These are phyloP conservation scores for Kluyveromyces nonfermentans DNA, from an alignment of 805 yeast species.

Conservation along the genomic window DNA sequence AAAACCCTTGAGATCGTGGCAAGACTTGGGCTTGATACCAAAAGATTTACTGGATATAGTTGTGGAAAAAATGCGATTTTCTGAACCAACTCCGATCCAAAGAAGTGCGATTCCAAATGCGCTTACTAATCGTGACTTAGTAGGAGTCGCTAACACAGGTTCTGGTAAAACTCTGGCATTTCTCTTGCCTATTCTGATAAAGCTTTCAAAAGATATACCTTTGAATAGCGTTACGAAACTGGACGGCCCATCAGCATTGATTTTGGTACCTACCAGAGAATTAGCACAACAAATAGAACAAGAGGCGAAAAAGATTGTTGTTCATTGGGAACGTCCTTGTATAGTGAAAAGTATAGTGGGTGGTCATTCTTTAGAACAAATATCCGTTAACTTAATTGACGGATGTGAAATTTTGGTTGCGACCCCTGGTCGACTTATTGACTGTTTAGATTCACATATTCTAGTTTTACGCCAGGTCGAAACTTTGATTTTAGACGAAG, in stretches of 20 bases:
- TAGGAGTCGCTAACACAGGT: constrained; percentile 95
- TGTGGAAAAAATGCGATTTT: constrained; percentile 35
- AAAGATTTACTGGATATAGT: constrained; percentile 32
- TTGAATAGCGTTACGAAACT: constrained; percentile 36
- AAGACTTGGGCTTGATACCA: constrained; percentile 45
- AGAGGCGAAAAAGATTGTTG: constrained; percentile 49
- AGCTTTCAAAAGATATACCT: constrained; percentile 39
- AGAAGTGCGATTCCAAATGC: constrained; percentile 72
- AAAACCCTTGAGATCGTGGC: constrained; percentile 69
- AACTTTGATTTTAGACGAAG: constrained; percentile 80
- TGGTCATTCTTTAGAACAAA: constrained; percentile 77
- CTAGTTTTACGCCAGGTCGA: constrained; percentile 51
- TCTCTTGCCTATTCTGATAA: constrained; percentile 59
- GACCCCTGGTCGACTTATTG: constrained; percentile 88
- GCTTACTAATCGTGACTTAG: constrained; percentile 50
- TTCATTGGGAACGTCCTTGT: constrained; percentile 30
- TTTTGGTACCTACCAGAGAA: constrained; percentile 90
- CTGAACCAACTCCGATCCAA: constrained; percentile 83
- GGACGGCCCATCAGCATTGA: constrained; percentile 65
- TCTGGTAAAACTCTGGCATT: constrained; percentile 90
- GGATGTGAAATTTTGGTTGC: constrained; percentile 81
- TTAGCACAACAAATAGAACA: constrained; percentile 76
- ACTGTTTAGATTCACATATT: constrained; percentile 62
- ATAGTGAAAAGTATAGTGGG: constrained; percentile 68
- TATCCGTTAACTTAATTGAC: constrained; percentile 43